These are phyloP conservation scores for Yamadazyma endophytica DNA, from an alignment of 805 yeast species.

Conservation along the genomic window DNA sequence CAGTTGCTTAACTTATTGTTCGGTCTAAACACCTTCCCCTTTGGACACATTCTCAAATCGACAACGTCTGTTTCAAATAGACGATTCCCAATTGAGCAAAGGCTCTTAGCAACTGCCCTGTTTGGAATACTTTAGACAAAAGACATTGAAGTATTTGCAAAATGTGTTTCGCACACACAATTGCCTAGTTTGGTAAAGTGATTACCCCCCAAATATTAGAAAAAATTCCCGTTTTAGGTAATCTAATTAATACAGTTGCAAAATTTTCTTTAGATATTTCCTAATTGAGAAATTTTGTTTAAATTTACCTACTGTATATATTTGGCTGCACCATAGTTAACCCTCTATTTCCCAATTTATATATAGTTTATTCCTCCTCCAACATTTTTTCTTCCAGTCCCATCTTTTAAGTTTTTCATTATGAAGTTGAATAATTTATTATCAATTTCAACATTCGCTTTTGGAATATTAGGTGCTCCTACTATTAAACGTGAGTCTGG, in stretches of 20 bases:
- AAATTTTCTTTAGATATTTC: background rate
- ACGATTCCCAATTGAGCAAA: too few relatives aligned
- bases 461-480: slow-evolving; percentile 11
- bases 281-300: background rate
- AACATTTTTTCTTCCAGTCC: background rate
- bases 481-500: slow-evolving; percentile 3
- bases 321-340: background rate
- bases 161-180: too few relatives aligned
- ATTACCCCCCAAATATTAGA: slow-evolving; percentile 1
- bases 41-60: too few relatives aligned
- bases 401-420: background rate
- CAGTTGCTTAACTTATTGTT: too few relatives aligned
- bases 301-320: slow-evolving; percentile 2
- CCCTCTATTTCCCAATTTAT: background rate
- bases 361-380: background rate
- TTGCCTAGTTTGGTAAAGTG: background rate
- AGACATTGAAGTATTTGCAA: too few relatives aligned
- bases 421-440: background rate
- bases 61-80: too few relatives aligned
- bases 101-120: too few relatives aligned
- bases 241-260: slow-evolving; percentile 6
- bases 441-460: slow-evolving; percentile 7
- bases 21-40: too few relatives aligned
- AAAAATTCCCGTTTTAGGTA: slow-evolving; percentile 7
- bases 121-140: too few relatives aligned